Conservation (phyloP, 164 flowering plant genomes). For the Chloranthus sessilifolius region DNA sequence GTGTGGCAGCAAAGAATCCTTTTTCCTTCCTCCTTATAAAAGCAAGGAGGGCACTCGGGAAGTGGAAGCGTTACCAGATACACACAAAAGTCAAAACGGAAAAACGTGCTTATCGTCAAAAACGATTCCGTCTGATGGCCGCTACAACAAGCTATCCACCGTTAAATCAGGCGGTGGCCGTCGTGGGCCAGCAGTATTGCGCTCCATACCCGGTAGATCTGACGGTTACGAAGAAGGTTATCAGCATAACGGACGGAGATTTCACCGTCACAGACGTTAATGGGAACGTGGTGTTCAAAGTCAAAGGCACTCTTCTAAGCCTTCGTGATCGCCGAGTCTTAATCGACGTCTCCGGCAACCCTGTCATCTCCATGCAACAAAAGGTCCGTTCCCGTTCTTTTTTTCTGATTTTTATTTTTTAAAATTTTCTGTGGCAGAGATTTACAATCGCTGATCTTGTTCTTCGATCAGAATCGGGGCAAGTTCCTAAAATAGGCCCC, state of each 20-base stretch:
- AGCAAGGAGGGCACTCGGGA: too few relatives aligned
- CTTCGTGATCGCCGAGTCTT: slow-evolving; percentile 35
- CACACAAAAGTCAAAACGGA: too few relatives aligned
- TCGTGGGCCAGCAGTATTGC: slow-evolving; percentile 40
- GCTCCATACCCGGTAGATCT: slow-evolving; percentile 46
- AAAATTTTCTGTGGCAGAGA: too few relatives aligned
- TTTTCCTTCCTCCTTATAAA: too few relatives aligned
- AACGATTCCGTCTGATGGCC: too few relatives aligned
- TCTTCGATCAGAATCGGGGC: too few relatives aligned
- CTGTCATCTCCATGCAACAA: slow-evolving; percentile 37
- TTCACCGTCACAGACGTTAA: slow-evolving; percentile 44
- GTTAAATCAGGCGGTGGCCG: slow-evolving; percentile 13
- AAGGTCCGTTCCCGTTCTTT: slow-evolving; percentile 35
- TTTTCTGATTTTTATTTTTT: too few relatives aligned
- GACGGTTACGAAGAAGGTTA: slow-evolving; percentile 27
- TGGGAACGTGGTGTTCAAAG: slow-evolving; percentile 42
- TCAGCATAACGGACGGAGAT: slow-evolving; percentile 39
- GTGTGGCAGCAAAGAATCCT: too few relatives aligned
- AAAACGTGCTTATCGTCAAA: too few relatives aligned
- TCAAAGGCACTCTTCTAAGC: slow-evolving; percentile 31
- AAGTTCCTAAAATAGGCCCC: too few relatives aligned
- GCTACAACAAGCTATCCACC: too few relatives aligned
- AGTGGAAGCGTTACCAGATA: too few relatives aligned
- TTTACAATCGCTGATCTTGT: not conserved
- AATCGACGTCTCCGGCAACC: slow-evolving; percentile 42